A percentile compares a stretch with the other conserved stretches of the same genome.
These are phyloP conservation scores for Cordyceps militaris DNA, from an alignment of 2,329 filamentous ascomycete genomes.

Conservation along the genomic window DNA sequence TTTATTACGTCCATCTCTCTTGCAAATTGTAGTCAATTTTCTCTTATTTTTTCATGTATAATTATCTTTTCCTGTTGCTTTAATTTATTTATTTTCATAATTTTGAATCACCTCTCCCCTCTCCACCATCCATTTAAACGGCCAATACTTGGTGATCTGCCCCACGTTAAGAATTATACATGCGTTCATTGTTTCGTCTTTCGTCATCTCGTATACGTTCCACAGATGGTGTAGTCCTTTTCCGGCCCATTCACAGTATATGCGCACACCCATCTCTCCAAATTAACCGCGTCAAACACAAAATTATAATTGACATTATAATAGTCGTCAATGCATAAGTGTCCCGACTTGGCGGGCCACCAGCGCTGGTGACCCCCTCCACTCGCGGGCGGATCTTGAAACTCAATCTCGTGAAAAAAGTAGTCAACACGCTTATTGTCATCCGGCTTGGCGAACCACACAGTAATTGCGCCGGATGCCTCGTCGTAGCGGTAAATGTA, in stretches of 20 bases:
- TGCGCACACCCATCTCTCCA: conserved; percentile 51
- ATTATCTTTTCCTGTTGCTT: too few relatives aligned
- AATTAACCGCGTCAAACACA: conserved; percentile 47
- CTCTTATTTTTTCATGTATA: too few relatives aligned
- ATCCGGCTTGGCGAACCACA: conserved; percentile 66
- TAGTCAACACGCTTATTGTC: conserved; percentile 60
- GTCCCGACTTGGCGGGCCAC: conserved; percentile 59
- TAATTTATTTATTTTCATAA: too few relatives aligned
- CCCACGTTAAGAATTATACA: too few relatives aligned
- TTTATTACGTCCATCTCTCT: too few relatives aligned
- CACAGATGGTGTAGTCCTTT: conserved; percentile 62
- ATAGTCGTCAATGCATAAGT: conserved; percentile 64
- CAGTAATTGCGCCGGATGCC: conserved; percentile 50
- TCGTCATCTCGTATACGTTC: conserved; percentile 36
- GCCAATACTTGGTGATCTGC: neutral
- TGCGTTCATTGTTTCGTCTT: too few relatives aligned
- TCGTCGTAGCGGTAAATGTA: conserved; percentile 70
- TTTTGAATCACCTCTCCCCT: too few relatives aligned
- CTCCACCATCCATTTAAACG: too few relatives aligned
- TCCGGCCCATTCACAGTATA: conserved; percentile 65
- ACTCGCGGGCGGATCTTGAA: conserved; percentile 34
- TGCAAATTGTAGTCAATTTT: too few relatives aligned
- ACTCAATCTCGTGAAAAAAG: conserved; percentile 68
- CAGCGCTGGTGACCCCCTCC: conserved; percentile 28
- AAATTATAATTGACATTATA: conserved; percentile 68